Evolutionary conservation across 768 basidiomycete genomes (phyloP), one percentile per base, ranked within the genome.

Genomic region (Boletus rubroflammeus): DNA sequence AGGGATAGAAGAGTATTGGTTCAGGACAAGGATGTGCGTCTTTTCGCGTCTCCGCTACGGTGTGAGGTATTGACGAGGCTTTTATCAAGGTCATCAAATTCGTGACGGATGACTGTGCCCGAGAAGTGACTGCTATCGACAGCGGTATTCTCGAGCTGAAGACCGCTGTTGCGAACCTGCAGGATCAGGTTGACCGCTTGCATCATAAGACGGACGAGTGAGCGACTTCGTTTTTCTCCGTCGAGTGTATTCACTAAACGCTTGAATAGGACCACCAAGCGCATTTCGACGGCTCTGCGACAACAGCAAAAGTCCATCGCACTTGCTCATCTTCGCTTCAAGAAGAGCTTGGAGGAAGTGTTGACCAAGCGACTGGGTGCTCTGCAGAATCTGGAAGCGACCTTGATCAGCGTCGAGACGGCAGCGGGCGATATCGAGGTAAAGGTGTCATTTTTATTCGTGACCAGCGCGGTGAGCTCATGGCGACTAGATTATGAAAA

Each of bases 341-440:
- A 85, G 62, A 96, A 93, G 65, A 84, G 84, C 50, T 73, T 94
- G 7, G 88, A 95, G 60, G 89, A 87, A 13, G 70, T 94, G 0
- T 73, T 95, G 15, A 72, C 73, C 26, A 93, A 93, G 64, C 84
- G 93, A 13, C 68, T 94, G 3, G 80, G 76, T 10, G 85, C 92
- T 1, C 73, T 93, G 6, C 81, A 84, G 53, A 89, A 84, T 35
- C 74, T 98, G 8, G 84, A 89, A 59, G 75, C 81, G 13, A 93
- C 93, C 0, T 69, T 97, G 35, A 73, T 91, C 42, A 80, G 82
- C 42, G 91, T 98, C 6, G 93, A 98, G 71, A 81, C 85, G 3
- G 90, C 94, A n/a, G 90, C 90, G 28, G 87, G 86, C 3, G 90
- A 98, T 69, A 78, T 94, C 11, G 86, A 93, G 77, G 94, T 94